Evolutionary conservation across 108 stramenopile genomes (phyloP), one percentile per base, ranked within the genome.

Genomic region (Skeletonema potamos): DNA sequence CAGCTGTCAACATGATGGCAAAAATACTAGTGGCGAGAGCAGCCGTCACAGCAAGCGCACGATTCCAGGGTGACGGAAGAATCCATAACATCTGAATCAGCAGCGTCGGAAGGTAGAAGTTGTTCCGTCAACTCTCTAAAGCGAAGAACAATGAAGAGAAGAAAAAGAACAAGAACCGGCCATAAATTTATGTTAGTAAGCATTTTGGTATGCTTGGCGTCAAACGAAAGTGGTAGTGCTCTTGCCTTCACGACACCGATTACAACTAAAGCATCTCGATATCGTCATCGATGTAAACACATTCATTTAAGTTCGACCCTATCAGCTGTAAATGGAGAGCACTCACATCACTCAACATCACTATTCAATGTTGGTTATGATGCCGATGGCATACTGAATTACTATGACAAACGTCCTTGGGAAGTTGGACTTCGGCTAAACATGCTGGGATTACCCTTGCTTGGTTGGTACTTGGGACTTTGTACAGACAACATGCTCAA

Each of bases 401-500:
- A 70, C 66, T 93, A 93, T 62, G 92, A 93, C 64, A 71, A 69
- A 59, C 62, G 89, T 32, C 92, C 92, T 10, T 79, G 87, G 66
- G 85, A 85, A 59, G 86, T 93, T 11, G 88, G 86, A 2, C 81
- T 89, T 82, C 72, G 92, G 68, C 54, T 93, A 18, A 93, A 93
- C 61, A 81, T 82, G 51, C 70, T 93, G 22, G 87, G 88, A 10
- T 68, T 93, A 46, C 92, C 92, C 3, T 64, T 93, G 27, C 70
- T 93, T 34, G 87, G 84, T 29, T 93, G 92, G 92, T 93, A 90
- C 65, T 29, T 87, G 11, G 82, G 89, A 24, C 82, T 93, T 65
- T 13, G 90, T n/a, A 76, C 73, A 43, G 92, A 93, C 64, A 84
- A 78, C 33, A 41, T 84, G 27, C 51, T 87, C 41, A 88, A 88